Percentiles rank a stretch among this genome's conserved stretches.
Evolutionary conservation across 225 moss, liverwort and hornwort species (phyloP).

Genomic region (Straminergon stramineum): DNA sequence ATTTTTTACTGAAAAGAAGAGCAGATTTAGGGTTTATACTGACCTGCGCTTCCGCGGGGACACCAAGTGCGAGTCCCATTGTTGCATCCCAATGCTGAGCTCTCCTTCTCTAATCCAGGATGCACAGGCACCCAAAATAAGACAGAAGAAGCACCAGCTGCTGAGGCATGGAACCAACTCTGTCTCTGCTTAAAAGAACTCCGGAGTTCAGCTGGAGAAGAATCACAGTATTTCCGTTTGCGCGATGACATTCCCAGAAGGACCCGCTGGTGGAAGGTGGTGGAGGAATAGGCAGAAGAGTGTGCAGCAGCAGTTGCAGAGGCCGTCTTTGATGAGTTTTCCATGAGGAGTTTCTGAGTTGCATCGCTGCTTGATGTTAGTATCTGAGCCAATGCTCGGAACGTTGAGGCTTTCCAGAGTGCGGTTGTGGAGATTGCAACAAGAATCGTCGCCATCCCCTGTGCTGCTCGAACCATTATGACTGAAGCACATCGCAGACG

Average conservation of each 20-base stretch:
- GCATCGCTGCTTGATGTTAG: constrained; percentile 8
- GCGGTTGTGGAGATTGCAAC: constrained; percentile 47
- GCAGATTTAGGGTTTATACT: neutral
- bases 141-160: neutral
- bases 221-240: constrained; percentile 6
- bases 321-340: neutral
- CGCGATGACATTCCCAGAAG: constrained; percentile 11
- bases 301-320: neutral
- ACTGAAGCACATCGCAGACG: constrained; percentile 7
- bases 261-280: constrained; percentile 17
- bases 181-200: constrained; percentile 25
- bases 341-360: neutral
- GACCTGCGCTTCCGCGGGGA: constrained; percentile 13
- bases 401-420: constrained; percentile 46
- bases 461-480: constrained; percentile 36
- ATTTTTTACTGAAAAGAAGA: neutral
- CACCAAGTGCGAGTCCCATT: constrained; percentile 11
- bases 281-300: neutral
- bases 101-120: constrained; percentile 28
- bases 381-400: constrained; percentile 27
- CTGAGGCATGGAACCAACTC: constrained; percentile 19
- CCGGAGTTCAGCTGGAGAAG: constrained; percentile 1
- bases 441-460: constrained; percentile 23
- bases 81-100: constrained; percentile 10
- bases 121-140: constrained; percentile 51